Percentiles rank a stretch among this genome's conserved stretches.
phyloP scores from a whole-genome alignment of 441 rosid genomes.

The Jatropha podagrica region DNA sequence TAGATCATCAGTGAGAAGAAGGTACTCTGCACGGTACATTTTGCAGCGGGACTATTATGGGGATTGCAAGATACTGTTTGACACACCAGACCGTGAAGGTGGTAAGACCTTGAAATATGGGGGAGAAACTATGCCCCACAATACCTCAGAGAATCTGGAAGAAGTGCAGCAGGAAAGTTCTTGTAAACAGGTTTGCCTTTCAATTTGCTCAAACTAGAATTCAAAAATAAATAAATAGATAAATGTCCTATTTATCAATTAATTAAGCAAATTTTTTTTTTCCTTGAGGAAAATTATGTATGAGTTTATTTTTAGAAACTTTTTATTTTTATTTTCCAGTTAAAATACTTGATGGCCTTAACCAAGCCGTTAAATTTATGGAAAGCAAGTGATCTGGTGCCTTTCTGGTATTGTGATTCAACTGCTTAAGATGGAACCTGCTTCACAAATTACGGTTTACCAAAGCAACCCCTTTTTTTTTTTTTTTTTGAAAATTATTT shows the following conservation, averaged over 20 bases:
- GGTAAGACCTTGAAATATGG: conserved; percentile 24
- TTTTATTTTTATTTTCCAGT: background rate
- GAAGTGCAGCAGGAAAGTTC: conserved; percentile 24
- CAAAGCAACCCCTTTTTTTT: no score
- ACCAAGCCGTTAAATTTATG: background rate
- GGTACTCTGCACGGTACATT: conserved; percentile 54
- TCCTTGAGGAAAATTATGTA: no score
- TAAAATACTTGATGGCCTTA: background rate
- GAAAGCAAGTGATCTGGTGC: background rate
- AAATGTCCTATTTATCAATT: background rate
- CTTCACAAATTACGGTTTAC: no score
- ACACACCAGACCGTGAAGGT: conserved; percentile 38
- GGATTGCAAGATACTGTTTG: conserved; percentile 42
- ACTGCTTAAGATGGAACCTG: no score
- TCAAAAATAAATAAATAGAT: background rate
- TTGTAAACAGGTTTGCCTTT: conserved; percentile 44
- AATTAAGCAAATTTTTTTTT: background rate
- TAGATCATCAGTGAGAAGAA: conserved; percentile 46
- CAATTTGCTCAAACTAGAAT: background rate
- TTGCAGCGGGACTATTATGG: conserved; percentile 43
- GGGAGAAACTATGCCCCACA: conserved; percentile 28
- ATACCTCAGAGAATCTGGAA: conserved; percentile 22
- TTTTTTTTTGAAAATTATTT: no score
- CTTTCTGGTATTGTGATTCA: no score
- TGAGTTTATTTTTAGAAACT: no score